Evolutionary conservation across 2,329 filamentous ascomycete genomes (phyloP).

Genomic region (Fusarium citri): DNA sequence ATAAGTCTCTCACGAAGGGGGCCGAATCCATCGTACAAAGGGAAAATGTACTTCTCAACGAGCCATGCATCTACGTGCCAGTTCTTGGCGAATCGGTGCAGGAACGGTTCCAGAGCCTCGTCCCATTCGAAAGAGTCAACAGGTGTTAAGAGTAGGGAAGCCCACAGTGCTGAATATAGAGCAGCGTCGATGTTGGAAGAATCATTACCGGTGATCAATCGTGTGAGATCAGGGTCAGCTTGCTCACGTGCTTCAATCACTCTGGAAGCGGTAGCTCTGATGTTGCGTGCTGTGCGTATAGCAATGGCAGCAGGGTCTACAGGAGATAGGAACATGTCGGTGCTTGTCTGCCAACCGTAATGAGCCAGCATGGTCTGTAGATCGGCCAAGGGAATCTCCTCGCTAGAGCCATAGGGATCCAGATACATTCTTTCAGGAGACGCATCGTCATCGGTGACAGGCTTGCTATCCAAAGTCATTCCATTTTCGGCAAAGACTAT

Average conservation of each 20-base stretch:
- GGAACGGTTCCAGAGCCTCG: constrained; percentile 72
- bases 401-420: constrained; percentile 79
- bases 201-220: constrained; percentile 52
- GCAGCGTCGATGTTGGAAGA: constrained; percentile 65
- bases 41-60: constrained; percentile 72
- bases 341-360: constrained; percentile 57
- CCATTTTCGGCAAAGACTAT: constrained; percentile 74
- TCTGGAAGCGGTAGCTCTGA: constrained; percentile 72
- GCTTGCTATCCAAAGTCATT: constrained; percentile 68
- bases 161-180: constrained; percentile 81
- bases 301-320: constrained; percentile 76
- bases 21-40: constrained; percentile 65
- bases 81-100: constrained; percentile 56
- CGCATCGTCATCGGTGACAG: constrained; percentile 54
- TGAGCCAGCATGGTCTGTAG: constrained; percentile 70
- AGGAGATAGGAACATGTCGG: constrained; percentile 68
- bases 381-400: constrained; percentile 71
- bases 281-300: constrained; percentile 79
- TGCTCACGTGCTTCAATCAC: constrained; percentile 47
- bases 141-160: constrained; percentile 67
- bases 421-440: constrained; percentile 74
- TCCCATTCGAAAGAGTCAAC: constrained; percentile 64
- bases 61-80: constrained; percentile 76
- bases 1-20: constrained; percentile 45
- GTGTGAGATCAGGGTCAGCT: constrained; percentile 46